A percentile compares a stretch with the other conserved stretches of the same genome.
phyloP scores from a whole-genome alignment of 371 early-diverging fungal genomes.

The Mortierella sp. region DNA sequence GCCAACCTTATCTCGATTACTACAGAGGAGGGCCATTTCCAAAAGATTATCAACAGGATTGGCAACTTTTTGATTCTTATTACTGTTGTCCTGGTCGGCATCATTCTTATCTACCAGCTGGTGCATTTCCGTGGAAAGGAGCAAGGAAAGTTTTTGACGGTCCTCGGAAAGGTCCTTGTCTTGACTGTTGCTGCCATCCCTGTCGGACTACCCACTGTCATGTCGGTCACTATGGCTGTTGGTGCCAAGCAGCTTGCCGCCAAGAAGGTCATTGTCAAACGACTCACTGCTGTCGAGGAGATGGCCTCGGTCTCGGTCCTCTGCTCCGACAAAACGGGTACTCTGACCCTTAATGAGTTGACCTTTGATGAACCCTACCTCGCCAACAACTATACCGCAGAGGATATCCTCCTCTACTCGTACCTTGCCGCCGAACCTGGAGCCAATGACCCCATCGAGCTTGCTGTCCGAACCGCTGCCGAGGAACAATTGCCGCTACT shows the following conservation, averaged over 20 bases:
- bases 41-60: constrained; percentile 91
- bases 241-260: constrained; percentile 95
- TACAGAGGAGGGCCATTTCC: constrained; percentile 87
- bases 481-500: constrained; percentile 78
- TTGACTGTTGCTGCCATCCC: constrained; percentile 98
- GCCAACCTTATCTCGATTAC: constrained; percentile 90
- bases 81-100: constrained; percentile 82
- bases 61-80: constrained; percentile 93
- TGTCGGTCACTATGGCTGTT: constrained; percentile 97
- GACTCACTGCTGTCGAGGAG: constrained; percentile 95
- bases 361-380: constrained; percentile 93
- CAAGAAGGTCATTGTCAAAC: constrained; percentile 95
- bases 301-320: constrained; percentile 94
- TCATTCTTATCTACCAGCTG: constrained; percentile 84
- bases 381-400: constrained; percentile 73
- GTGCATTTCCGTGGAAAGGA: constrained; percentile 52
- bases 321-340: constrained; percentile 98
- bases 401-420: constrained; percentile 86
- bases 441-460: constrained; percentile 93
- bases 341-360: constrained; percentile 92
- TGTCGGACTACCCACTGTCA: constrained; percentile 94
- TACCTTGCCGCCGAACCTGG: constrained; percentile 93
- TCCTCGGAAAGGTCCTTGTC: constrained; percentile 87
- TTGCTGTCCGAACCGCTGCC: constrained; percentile 89
- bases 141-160: constrained; percentile 63